Conservation (phyloP, 2,329 filamentous ascomycete genomes). For the Ustulina deusta region DNA sequence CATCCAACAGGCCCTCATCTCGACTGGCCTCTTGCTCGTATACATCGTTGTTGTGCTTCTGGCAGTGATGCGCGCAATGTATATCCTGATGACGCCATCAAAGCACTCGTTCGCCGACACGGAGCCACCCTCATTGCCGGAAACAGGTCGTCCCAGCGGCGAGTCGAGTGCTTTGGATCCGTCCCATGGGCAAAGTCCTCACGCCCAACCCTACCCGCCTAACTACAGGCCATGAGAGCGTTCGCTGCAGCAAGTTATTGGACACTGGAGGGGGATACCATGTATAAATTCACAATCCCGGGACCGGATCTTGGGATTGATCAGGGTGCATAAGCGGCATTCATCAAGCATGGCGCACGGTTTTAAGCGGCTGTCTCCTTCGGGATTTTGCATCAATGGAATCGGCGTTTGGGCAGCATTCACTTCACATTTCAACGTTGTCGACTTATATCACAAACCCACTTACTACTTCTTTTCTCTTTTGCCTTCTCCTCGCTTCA, state of each 20-base stretch:
- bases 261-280: background rate
- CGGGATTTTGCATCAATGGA: conserved; percentile 13
- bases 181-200: background rate
- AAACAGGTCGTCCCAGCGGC: background rate
- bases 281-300: background rate
- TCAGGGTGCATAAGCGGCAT: background rate
- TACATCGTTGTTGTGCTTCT: conserved; percentile 83
- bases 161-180: conserved; percentile 4
- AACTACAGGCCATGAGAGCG: background rate
- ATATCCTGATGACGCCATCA: conserved; percentile 39
- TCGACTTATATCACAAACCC: background rate
- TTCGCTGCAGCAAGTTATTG: background rate
- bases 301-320: conserved; percentile 8
- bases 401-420: conserved; percentile 21
- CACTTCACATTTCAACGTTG: background rate
- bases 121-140: background rate
- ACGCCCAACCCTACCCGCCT: conserved; percentile 1
- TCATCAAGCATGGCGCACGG: conserved; percentile 17
- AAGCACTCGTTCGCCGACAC: conserved; percentile 33
- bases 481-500: background rate
- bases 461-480: background rate
- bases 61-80: conserved; percentile 73
- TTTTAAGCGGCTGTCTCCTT: background rate
- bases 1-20: conserved; percentile 82
- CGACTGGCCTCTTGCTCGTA: conserved; percentile 76